Evolutionary conservation across 2,329 filamentous ascomycete genomes (phyloP), one percentile per base, ranked within the genome.

Genomic region (Cercospora nicotianae): DNA sequence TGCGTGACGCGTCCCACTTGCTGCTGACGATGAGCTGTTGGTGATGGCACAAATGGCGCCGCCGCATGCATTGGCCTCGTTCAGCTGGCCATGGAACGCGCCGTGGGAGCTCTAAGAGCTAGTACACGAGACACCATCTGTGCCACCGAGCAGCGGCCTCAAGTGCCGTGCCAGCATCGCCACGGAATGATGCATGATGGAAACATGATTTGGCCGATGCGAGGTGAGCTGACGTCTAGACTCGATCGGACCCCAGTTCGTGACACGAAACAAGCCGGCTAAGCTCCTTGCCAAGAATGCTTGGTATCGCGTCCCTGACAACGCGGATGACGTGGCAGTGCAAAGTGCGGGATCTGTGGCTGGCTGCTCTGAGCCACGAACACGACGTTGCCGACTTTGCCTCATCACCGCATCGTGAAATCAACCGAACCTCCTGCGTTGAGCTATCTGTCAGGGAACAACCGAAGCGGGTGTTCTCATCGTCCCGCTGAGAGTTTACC

Each of bases 131-230:
- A 59, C 20, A 45, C 36, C 64, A 30, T 10, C 28, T 53, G 60
- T 42, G 48, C 60, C 30, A 39, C 39, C 31, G 18, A 31, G 31
- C 51, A 36, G n/a, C 36, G 28, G 9, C 18, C 5, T 26, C 51
- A 59, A 63, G n/a, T 42, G 55, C 42, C 51, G 68, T 69, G 53
- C 20, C 60, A 63, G 48, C 5, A 63, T 59, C 4, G 42, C 55
- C 33, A 42, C 65, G 48, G 42, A 13, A 30, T 20, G 23, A 7
- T 33, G 13, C n/a, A 28, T 10, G 20, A 28, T 26, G 18, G 31
- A 57, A 58, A 20, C 62, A 23, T 64, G 45, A 33, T 63, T 53
- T 42, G 45, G 28, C 45, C 10, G 39, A 51, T 42, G 51, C 59
- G 12, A 31, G 5, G 53, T 7, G 31, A 48, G 51, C 61, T 42